Percentiles rank a stretch among this genome's conserved stretches.
Evolutionary conservation across 768 basidiomycete species (phyloP).

Genomic region (Collybia sordida): DNA sequence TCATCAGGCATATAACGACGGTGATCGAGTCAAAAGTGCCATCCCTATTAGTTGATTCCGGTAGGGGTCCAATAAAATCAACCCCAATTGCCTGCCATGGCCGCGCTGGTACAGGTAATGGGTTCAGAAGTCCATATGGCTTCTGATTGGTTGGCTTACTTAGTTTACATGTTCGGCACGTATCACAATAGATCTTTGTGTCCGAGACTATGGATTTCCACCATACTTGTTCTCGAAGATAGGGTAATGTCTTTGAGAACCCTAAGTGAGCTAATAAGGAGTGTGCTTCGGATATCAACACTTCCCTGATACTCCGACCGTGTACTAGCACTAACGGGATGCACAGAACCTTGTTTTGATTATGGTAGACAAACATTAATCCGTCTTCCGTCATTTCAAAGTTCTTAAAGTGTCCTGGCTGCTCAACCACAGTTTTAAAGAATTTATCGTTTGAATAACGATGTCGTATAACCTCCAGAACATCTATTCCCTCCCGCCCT

Average conservation of each 20-base stretch:
- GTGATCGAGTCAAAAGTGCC: conserved; percentile 18
- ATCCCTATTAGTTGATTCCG: not conserved
- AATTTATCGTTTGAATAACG: conserved; percentile 9
- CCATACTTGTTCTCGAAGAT: not conserved
- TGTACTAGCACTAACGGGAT: not conserved
- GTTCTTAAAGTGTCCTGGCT: conserved; percentile 14
- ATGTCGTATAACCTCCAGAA: conserved; percentile 8
- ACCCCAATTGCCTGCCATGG: not conserved
- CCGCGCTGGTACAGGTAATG: not conserved
- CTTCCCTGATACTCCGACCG: not conserved
- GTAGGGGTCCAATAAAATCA: not conserved
- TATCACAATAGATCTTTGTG: not conserved
- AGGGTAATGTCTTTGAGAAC: not conserved
- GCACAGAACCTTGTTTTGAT: not conserved
- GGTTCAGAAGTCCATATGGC: not conserved
- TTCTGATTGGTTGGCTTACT: not conserved
- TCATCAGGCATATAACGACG: conserved; percentile 18
- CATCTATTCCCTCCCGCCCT: conserved; percentile 6
- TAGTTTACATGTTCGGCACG: not conserved
- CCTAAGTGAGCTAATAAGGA: conserved; percentile 1
- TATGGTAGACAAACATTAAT: conserved; percentile 6
- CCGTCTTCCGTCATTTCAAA: conserved; percentile 11
- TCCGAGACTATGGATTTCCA: not conserved
- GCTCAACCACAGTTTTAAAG: conserved; percentile 10
- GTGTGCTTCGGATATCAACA: conserved; percentile 2